These are phyloP conservation scores for Coccomyxa sp. DNA, from an alignment of 139 green algal genomes.

Conservation along the genomic window DNA sequence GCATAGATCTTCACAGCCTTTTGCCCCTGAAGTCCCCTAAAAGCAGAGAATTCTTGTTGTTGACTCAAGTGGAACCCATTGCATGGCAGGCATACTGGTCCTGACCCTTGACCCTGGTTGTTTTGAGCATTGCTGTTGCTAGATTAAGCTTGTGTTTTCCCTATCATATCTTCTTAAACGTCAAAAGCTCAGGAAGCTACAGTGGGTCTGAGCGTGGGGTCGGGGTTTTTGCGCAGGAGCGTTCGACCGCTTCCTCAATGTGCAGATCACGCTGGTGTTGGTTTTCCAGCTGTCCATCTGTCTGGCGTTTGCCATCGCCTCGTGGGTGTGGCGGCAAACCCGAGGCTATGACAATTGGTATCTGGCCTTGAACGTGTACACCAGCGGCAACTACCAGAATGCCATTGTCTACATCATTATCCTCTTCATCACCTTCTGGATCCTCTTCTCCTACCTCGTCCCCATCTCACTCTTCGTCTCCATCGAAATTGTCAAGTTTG, in stretches of 20 bases:
- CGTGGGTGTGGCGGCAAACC: conserved; percentile 39
- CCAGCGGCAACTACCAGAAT: conserved; percentile 12
- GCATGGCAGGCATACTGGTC: too few species aligned
- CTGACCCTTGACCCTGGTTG: too few species aligned
- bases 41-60: too few species aligned
- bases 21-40: too few species aligned
- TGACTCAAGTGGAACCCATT: too few species aligned
- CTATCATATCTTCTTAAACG: too few species aligned
- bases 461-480: conserved; percentile 98
- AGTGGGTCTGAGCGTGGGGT: background rate
- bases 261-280: conserved; percentile 58
- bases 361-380: conserved; percentile 23
- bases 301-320: conserved; percentile 39
- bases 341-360: conserved; percentile 33
- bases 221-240: conserved; percentile 26
- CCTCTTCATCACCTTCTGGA: conserved; percentile 28
- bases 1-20: background rate
- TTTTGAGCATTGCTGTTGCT: background rate
- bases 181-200: too few species aligned
- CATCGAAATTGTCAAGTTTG: conserved; percentile 92
- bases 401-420: conserved; percentile 3
- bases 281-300: conserved; percentile 49
- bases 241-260: conserved; percentile 62
- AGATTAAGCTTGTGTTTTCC: too few species aligned
- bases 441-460: conserved; percentile 89